Conservation (phyloP, 2,329 filamentous ascomycete species). For the Trichoderma sp. region DNA sequence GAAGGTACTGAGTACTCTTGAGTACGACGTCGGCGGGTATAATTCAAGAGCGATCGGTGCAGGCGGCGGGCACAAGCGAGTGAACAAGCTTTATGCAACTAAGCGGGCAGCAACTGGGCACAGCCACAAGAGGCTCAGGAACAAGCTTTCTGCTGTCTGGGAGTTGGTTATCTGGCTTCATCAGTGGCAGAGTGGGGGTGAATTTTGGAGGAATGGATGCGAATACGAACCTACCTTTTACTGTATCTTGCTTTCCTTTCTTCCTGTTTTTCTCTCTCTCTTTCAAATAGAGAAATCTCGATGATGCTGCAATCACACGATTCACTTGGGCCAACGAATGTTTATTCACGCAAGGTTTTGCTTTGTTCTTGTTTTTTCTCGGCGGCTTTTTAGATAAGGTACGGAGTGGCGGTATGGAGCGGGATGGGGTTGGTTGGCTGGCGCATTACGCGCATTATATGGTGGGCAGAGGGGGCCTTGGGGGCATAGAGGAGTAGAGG, state of each 20-base stretch:
- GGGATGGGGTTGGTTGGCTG: not conserved
- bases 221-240: conserved; percentile 16
- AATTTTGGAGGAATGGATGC: not conserved
- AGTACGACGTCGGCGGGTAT: not conserved
- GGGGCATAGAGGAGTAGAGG: not conserved
- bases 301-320: not conserved
- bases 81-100: conserved; percentile 14
- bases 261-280: not conserved
- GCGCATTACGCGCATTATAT: conserved; percentile 19
- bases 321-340: not conserved
- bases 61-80: not conserved
- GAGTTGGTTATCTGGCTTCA: conserved; percentile 17
- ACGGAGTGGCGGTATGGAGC: not conserved
- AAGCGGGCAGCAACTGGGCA: not conserved
- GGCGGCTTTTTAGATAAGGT: not conserved
- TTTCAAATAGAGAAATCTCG: not conserved
- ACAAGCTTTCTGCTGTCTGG: not conserved
- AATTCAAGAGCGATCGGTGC: not conserved
- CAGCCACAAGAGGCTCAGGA: conserved; percentile 9
- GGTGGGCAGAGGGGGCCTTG: not conserved
- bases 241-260: not conserved
- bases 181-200: not conserved
- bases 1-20: not conserved
- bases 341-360: not conserved
- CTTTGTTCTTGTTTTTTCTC: not conserved